Percentiles rank a stretch among this genome's conserved stretches.
Evolutionary conservation across 768 basidiomycete species (phyloP).

Genomic region (Tricholoma matsutake): DNA sequence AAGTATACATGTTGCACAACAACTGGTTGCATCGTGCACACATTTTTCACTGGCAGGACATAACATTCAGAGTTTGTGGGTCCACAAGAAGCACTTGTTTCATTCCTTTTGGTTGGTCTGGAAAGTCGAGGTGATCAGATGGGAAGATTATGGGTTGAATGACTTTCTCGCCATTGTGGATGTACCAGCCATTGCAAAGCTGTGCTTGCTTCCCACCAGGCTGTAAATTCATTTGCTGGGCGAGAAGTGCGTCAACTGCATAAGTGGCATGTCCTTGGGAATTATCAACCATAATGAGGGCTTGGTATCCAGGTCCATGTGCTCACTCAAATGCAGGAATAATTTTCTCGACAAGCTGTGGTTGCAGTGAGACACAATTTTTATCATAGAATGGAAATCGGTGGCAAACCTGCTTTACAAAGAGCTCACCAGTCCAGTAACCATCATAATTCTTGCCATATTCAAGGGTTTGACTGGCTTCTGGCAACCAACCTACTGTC

Average conservation of each 20-base stretch:
- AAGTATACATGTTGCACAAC: not conserved
- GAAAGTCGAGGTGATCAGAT: no score
- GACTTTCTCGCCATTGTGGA: no score
- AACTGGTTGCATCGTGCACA: not conserved
- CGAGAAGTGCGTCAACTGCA: not conserved
- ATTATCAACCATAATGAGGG: conserved; percentile 33
- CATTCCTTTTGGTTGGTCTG: no score
- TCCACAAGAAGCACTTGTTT: not conserved
- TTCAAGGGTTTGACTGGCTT: not conserved
- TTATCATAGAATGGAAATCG: conserved; percentile 9
- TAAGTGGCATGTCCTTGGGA: not conserved
- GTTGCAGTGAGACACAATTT: conserved; percentile 5
- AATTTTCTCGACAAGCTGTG: conserved; percentile 36
- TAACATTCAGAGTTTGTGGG: no score
- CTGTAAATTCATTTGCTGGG: not conserved
- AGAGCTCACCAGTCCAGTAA: no score
- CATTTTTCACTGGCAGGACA: not conserved
- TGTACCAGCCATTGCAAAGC: not conserved
- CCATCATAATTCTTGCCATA: no score
- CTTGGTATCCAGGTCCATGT: no score
- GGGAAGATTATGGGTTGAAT: no score
- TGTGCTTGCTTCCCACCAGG: not conserved
- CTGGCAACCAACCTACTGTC: conserved; percentile 7
- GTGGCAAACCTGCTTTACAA: conserved; percentile 18
- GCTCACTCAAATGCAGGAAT: no score